Conservation (phyloP, 1,139 yeast species). For the Protomyces lactucae-debilis region DNA sequence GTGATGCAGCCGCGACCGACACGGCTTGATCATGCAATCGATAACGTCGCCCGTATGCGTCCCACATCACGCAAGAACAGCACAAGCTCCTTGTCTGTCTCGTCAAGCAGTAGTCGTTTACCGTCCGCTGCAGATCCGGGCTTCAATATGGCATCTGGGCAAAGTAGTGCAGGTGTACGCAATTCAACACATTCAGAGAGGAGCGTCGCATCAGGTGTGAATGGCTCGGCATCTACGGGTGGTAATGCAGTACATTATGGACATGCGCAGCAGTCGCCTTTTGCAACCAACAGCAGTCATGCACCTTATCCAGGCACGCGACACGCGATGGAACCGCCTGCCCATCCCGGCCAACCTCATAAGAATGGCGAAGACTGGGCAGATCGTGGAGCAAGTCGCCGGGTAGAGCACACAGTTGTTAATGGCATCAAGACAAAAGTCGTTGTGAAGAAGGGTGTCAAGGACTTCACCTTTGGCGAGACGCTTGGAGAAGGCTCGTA, state of each 20-base stretch:
- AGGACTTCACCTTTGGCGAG: slow-evolving; percentile 81
- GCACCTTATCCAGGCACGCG: neutral
- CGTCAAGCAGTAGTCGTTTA: neutral
- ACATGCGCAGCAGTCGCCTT: neutral
- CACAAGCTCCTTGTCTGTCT: neutral
- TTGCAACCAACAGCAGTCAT: neutral
- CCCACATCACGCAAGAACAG: neutral
- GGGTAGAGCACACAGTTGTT: slow-evolving; percentile 47
- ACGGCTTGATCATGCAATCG: neutral
- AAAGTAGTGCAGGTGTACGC: neutral
- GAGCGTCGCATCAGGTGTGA: neutral
- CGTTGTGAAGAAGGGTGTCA: slow-evolving; percentile 53
- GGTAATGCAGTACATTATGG: neutral
- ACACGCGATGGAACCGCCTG: neutral
- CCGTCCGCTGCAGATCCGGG: neutral
- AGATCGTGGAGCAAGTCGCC: slow-evolving; percentile 52
- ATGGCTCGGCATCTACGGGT: neutral
- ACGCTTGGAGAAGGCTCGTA: slow-evolving; percentile 94
- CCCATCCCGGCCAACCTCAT: neutral
- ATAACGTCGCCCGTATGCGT: neutral
- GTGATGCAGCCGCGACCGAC: neutral
- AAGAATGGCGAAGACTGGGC: slow-evolving; percentile 37
- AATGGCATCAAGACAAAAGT: slow-evolving; percentile 37
- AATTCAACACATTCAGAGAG: neutral
- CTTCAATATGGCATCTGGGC: neutral